Conservation (phyloP, 2,329 filamentous ascomycete species). For the Rhinocladiella mackenziei region DNA sequence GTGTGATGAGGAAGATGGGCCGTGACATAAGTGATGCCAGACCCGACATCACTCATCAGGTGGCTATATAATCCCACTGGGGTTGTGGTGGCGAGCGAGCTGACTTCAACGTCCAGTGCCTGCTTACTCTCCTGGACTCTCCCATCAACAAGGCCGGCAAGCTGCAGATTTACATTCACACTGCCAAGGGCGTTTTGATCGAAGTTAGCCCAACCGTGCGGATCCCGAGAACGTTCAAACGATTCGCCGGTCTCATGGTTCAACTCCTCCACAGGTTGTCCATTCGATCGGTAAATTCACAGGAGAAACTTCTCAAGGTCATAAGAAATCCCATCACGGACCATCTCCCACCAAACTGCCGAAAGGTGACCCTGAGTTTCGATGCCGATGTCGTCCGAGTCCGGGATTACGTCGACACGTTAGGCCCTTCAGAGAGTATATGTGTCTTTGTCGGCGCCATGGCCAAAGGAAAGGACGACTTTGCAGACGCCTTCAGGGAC, state of each 20-base stretch:
- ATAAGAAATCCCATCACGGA: conserved; percentile 98
- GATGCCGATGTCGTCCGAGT: conserved; percentile 84
- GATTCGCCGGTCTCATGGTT: conserved; percentile 97
- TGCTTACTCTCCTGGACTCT: conserved; percentile 93
- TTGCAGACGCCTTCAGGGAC: conserved; percentile 89
- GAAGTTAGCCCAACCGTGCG: conserved; percentile 97
- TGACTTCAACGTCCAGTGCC: conserved; percentile 60
- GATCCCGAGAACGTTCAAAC: conserved; percentile 97
- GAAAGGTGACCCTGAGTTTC: conserved; percentile 95
- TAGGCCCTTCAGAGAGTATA: conserved; percentile 82
- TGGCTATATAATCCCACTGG: conserved; percentile 41
- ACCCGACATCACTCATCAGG: conserved; percentile 98
- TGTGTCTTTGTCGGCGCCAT: conserved; percentile 98
- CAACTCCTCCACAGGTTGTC: conserved; percentile 93
- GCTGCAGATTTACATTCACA: conserved; percentile 98
- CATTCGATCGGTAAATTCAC: conserved; percentile 92
- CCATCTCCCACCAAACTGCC: conserved; percentile 92
- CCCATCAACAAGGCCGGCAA: conserved; percentile 98
- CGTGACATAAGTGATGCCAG: conserved; percentile 96
- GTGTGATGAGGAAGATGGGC: conserved; percentile 99
- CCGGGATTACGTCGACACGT: conserved; percentile 77
- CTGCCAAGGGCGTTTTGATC: conserved; percentile 93
- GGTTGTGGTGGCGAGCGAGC: conserved; percentile 23
- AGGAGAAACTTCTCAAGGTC: conserved; percentile 95
- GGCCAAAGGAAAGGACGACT: conserved; percentile 94